Evolutionary conservation across 495 filamentous ascomycete species (phyloP).

Genomic region (Haplographium delicatum): DNA sequence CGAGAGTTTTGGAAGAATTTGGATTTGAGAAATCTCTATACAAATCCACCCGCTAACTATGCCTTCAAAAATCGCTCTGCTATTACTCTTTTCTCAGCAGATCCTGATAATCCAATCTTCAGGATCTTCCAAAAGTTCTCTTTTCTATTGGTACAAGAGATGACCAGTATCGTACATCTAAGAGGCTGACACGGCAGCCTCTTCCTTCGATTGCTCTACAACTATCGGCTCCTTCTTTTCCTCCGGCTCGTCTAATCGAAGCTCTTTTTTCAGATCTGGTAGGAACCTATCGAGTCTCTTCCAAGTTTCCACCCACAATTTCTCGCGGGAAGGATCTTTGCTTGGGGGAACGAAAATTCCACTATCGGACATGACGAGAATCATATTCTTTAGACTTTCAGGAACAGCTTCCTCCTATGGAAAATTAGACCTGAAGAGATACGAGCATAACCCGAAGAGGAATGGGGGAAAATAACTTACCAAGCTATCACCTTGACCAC

Average conservation of each 20-base stretch:
- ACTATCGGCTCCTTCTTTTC: not conserved
- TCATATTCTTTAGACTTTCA: constrained; percentile 92
- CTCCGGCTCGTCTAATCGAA: constrained; percentile 14
- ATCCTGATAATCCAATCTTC: no score
- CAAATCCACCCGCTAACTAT: no score
- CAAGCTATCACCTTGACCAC: constrained; percentile 84
- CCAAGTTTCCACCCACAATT: constrained; percentile 77
- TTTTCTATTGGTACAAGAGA: no score
- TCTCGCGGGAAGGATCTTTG: constrained; percentile 49
- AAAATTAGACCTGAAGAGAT: constrained; percentile 15
- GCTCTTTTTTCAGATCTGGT: constrained; percentile 58
- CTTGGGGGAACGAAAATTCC: constrained; percentile 77
- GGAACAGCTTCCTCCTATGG: constrained; percentile 86
- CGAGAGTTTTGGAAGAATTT: no score
- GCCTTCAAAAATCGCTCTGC: no score
- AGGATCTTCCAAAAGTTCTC: no score
- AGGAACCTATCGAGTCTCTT: constrained; percentile 86
- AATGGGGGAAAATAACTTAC: constrained; percentile 45
- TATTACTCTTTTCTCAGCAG: no score
- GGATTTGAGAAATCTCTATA: no score
- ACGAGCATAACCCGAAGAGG: not conserved
- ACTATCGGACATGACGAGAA: constrained; percentile 90
- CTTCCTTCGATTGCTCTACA: not conserved
- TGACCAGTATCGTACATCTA: no score
- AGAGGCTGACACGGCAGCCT: not conserved